A percentile compares a stretch with the other conserved stretches of the same genome.
Conservation (phyloP, 768 basidiomycete species). For the Myochromella boudieri region DNA sequence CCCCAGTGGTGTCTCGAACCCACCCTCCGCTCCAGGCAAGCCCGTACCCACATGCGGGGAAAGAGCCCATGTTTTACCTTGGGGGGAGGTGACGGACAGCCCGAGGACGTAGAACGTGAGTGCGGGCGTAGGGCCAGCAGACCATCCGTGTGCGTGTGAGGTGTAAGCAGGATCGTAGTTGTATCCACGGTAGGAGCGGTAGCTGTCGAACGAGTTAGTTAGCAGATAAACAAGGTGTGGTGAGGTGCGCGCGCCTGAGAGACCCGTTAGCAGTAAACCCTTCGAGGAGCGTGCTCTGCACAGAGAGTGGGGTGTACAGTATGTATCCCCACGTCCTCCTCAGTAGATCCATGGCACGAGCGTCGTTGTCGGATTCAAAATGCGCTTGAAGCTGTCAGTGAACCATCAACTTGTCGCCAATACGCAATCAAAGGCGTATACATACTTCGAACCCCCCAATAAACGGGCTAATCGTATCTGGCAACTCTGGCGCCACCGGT, state of each 20-base stretch:
- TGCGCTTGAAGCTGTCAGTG: slow-evolving; percentile 51
- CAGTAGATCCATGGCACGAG: slow-evolving; percentile 51
- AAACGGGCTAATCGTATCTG: slow-evolving; percentile 60
- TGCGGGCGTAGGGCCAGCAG: slow-evolving; percentile 55
- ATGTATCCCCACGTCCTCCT: slow-evolving; percentile 61
- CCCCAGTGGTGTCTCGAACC: slow-evolving; percentile 52
- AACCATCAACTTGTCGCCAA: background rate
- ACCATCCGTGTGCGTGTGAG: slow-evolving; percentile 63
- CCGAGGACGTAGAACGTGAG: slow-evolving; percentile 58
- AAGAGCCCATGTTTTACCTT: slow-evolving; percentile 48
- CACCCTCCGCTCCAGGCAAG: slow-evolving; percentile 43
- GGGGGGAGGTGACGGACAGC: slow-evolving; percentile 45
- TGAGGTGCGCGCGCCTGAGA: slow-evolving; percentile 33
- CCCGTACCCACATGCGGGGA: slow-evolving; percentile 44
- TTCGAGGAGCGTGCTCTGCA: slow-evolving; percentile 58
- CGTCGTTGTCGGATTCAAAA: slow-evolving; percentile 52
- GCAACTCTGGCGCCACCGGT: slow-evolving; percentile 53
- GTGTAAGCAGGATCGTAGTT: slow-evolving; percentile 59
- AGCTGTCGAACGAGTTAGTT: slow-evolving; percentile 26
- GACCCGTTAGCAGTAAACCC: slow-evolving; percentile 61
- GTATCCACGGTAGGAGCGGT: slow-evolving; percentile 54
- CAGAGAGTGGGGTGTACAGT: slow-evolving; percentile 52
- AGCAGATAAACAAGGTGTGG: background rate
- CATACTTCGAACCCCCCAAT: slow-evolving; percentile 58
- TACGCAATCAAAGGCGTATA: background rate